Conservation (phyloP, 805 yeast species). For the Zygotorulaspora chibaensis region DNA sequence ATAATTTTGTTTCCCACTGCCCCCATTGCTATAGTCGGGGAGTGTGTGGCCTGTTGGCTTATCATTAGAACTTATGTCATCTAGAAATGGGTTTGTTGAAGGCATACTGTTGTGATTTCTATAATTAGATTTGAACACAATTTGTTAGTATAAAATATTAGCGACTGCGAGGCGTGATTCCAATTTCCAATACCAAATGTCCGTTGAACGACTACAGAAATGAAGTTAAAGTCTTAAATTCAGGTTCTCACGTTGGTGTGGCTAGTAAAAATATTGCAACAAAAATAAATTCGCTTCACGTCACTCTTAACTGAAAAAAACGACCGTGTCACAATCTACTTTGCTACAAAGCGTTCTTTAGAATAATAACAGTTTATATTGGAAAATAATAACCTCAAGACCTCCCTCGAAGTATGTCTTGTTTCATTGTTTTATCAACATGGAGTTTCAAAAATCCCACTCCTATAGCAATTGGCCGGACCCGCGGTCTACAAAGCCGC, state of each 20-base stretch:
- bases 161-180: too few species aligned
- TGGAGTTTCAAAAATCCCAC: background rate
- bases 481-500: background rate
- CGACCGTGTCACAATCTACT: too few species aligned
- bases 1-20: slow-evolving; percentile 26
- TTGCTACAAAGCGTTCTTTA: background rate
- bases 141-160: slow-evolving; percentile 7
- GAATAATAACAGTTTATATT: background rate
- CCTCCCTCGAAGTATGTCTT: background rate
- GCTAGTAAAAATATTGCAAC: too few species aligned
- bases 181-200: too few species aligned
- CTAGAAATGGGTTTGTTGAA: slow-evolving; percentile 34
- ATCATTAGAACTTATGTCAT: slow-evolving; percentile 26
- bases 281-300: too few species aligned
- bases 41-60: slow-evolving; percentile 15
- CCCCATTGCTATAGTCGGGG: slow-evolving; percentile 6
- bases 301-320: too few species aligned
- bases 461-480: background rate
- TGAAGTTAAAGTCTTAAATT: too few species aligned
- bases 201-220: too few species aligned
- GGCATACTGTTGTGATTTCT: slow-evolving; percentile 15
- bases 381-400: too few species aligned
- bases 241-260: too few species aligned
- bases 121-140: slow-evolving; percentile 2
- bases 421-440: background rate